Conservation (phyloP, 768 basidiomycete species). For the Dendrothele bispora region DNA sequence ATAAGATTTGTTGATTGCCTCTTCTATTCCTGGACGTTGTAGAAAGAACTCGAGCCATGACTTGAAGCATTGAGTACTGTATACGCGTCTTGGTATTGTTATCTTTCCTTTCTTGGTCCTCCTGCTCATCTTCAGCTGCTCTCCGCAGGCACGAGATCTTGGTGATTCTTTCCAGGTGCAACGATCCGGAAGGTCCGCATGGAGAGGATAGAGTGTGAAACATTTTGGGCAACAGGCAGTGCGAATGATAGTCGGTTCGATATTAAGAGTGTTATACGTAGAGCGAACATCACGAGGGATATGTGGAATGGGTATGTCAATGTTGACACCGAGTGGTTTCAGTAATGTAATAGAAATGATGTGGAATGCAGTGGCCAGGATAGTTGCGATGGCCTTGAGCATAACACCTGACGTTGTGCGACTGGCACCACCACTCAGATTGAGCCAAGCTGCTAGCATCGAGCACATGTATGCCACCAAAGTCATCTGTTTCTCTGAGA, state of each 20-base stretch:
- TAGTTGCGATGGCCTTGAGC: conserved; percentile 9
- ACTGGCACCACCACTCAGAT: conserved; percentile 2
- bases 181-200: conserved; percentile 11
- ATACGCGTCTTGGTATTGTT: conserved; percentile 19
- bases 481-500: no score
- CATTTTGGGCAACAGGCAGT: conserved; percentile 15
- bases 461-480: conserved; percentile 10
- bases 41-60: conserved; percentile 29
- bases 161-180: conserved; percentile 19
- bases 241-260: conserved; percentile 6
- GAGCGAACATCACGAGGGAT: conserved; percentile 8
- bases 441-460: conserved; percentile 11
- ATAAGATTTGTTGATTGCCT: conserved; percentile 15
- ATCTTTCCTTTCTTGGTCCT: conserved; percentile 14
- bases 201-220: conserved; percentile 14
- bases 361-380: background rate
- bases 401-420: conserved; percentile 1
- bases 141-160: conserved; percentile 15
- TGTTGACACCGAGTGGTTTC: background rate
- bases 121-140: conserved; percentile 16
- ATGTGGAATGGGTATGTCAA: background rate
- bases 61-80: conserved; percentile 23
- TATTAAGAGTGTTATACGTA: background rate
- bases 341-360: background rate
- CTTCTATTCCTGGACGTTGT: conserved; percentile 18